Evolutionary conservation across 2,329 filamentous ascomycete genomes (phyloP), one percentile per base, ranked within the genome.

Genomic region (Penicillium freii): DNA sequence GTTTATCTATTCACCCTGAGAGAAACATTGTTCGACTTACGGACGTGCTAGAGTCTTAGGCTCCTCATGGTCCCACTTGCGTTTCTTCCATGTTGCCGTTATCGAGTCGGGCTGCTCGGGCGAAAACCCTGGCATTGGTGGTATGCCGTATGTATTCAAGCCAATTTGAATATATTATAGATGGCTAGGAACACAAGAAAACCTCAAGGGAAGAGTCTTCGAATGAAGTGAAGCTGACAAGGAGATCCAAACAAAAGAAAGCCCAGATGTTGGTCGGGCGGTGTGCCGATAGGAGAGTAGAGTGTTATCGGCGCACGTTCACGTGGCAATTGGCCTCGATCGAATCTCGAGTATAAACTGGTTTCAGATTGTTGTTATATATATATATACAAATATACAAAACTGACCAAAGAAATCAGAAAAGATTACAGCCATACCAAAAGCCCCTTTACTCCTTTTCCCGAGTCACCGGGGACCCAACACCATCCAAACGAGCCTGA

Each of bases 401-500:
- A 23, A 17, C 42, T 29, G 17, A 44, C 29, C 13, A 23, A n/a
- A 34, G 3, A 7, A 36, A 31, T 25, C 31, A 36, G 13, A 4
- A 47, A 48, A 8, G 21, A 36, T 13, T 15, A 36, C 9, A 11
- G 9, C 5, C 21, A 47, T 47, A 34, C 3, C 15, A 34, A 17
- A 39, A 39, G 1, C 5, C 1, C 4, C 9, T 51, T 46, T 64
- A 62, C n/a, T 51, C 19, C 9, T 43, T 31, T 43, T 9, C 25
- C 13, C 15, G 3, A 33, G 19, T 46, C 19, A 23, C n/a, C n/a
- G 39, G 50, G 27, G 57, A 63, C 36, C 71, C 61, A 52, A 68
- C 60, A n/a, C 68, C 60, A 45, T 73, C 70, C 43, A 75, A 56
- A 36, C 72, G 67, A 23, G 68, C 65, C 47, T 70, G 66, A 56